These are phyloP conservation scores for Neurospora discreta DNA, from an alignment of 495 filamentous ascomycete genomes.

Conservation along the genomic window DNA sequence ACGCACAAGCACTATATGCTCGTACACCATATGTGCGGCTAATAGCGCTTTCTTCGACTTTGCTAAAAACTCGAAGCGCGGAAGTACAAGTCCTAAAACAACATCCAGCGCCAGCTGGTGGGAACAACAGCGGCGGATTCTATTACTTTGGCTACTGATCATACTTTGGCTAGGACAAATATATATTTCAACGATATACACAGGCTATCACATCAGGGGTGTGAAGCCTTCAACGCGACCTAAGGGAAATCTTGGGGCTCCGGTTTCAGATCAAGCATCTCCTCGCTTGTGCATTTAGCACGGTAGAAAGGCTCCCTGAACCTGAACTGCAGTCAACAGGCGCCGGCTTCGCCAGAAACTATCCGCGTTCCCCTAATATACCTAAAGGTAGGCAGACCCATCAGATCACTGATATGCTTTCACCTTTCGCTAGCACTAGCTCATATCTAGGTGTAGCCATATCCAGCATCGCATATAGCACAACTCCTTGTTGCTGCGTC, in stretches of 20 bases:
- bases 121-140: constrained; percentile 22
- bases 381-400: background rate
- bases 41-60: background rate
- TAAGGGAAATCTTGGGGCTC: constrained; percentile 16
- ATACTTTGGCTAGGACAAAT: constrained; percentile 16
- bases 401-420: background rate
- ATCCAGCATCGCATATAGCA: constrained; percentile 15
- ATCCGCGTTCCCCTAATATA: background rate
- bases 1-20: background rate
- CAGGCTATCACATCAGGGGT: constrained; percentile 17
- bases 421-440: background rate
- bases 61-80: background rate
- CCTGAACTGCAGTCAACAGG: constrained; percentile 14
- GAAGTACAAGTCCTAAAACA: constrained; percentile 1
- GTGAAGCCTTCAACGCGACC: constrained; percentile 18
- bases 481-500: constrained; percentile 16
- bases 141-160: constrained; percentile 17
- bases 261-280: constrained; percentile 22
- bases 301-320: constrained; percentile 21
- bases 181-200: constrained; percentile 21
- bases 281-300: constrained; percentile 22
- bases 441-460: constrained; percentile 1
- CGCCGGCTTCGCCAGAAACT: constrained; percentile 2
- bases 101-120: constrained; percentile 8
- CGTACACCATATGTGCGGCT: background rate